Evolutionary conservation across 768 basidiomycete genomes (phyloP).

Genomic region (Lentinus tigrinus): DNA sequence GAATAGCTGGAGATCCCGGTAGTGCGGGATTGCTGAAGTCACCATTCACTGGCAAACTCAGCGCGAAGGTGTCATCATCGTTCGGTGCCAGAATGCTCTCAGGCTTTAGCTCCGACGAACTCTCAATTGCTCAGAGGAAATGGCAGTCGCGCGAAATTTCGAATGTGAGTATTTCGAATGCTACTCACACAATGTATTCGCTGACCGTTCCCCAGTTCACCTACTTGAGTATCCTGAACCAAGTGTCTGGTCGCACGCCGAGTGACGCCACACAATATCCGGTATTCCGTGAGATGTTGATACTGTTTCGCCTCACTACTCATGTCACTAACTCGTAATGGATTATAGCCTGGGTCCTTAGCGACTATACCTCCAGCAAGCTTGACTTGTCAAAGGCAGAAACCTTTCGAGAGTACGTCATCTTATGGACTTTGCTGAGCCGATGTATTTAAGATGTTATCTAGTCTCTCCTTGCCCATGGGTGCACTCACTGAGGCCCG

Average conservation of each 20-base stretch:
- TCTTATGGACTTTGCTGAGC: neutral
- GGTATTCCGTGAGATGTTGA: conserved; percentile 64
- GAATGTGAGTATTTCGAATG: conserved; percentile 53
- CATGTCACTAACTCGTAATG: neutral
- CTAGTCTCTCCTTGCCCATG: conserved; percentile 86
- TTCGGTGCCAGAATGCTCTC: conserved; percentile 46
- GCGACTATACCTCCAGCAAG: conserved; percentile 74
- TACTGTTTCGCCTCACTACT: neutral
- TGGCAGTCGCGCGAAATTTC: conserved; percentile 93
- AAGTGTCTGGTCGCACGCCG: conserved; percentile 89
- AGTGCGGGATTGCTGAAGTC: conserved; percentile 54
- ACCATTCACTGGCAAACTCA: conserved; percentile 52
- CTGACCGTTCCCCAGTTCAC: conserved; percentile 57
- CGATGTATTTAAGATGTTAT: neutral
- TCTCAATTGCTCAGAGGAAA: conserved; percentile 69
- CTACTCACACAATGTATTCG: neutral
- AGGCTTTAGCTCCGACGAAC: conserved; percentile 55
- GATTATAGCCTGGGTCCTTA: conserved; percentile 78
- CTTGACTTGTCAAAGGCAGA: conserved; percentile 63
- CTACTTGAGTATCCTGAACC: conserved; percentile 86
- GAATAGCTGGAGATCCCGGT: conserved; percentile 32
- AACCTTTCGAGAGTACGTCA: conserved; percentile 71
- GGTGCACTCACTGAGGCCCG: conserved; percentile 79
- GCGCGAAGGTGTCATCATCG: conserved; percentile 21
- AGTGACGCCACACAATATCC: conserved; percentile 96